A percentile compares a stretch with the other conserved stretches of the same genome.
Evolutionary conservation across 2,329 filamentous ascomycete species (phyloP).

Genomic region (Sporothrix protearum): DNA sequence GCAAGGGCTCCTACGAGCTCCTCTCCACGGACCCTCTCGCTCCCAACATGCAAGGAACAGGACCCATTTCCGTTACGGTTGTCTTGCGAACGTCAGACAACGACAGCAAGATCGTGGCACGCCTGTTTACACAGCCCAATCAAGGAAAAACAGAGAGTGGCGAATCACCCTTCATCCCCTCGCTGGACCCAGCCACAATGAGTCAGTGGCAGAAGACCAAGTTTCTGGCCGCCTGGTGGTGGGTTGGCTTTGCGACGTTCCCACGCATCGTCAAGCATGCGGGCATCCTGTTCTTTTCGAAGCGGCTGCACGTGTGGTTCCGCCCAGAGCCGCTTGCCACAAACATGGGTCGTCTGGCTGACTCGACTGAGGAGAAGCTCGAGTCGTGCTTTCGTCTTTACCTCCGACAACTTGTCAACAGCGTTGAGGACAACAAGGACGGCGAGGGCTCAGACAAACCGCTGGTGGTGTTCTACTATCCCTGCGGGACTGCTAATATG

Average conservation of each 20-base stretch:
- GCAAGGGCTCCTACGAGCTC: constrained; percentile 53
- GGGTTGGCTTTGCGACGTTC: constrained; percentile 63
- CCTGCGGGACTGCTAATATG: constrained; percentile 45
- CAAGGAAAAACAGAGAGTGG: constrained; percentile 37
- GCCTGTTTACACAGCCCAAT: constrained; percentile 53
- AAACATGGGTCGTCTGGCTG: constrained; percentile 54
- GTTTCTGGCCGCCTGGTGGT: constrained; percentile 60
- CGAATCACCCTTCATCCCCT: neutral
- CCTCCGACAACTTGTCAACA: constrained; percentile 47
- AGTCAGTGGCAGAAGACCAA: constrained; percentile 40
- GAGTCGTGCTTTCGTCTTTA: constrained; percentile 49
- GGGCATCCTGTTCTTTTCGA: constrained; percentile 51
- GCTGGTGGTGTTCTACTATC: constrained; percentile 52
- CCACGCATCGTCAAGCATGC: constrained; percentile 64
- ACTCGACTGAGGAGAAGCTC: constrained; percentile 45
- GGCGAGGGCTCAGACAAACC: neutral
- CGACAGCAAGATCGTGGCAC: constrained; percentile 58
- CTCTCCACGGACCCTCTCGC: constrained; percentile 47
- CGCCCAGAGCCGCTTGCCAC: constrained; percentile 58
- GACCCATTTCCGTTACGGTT: constrained; percentile 56
- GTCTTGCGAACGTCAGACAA: constrained; percentile 58
- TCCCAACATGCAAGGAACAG: constrained; percentile 38
- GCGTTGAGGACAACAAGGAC: constrained; percentile 31
- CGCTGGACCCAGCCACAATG: constrained; percentile 48
- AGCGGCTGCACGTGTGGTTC: constrained; percentile 61